phyloP scores from a whole-genome alignment of 2,329 filamentous ascomycete genomes.

The Hypoxylon sp. region DNA sequence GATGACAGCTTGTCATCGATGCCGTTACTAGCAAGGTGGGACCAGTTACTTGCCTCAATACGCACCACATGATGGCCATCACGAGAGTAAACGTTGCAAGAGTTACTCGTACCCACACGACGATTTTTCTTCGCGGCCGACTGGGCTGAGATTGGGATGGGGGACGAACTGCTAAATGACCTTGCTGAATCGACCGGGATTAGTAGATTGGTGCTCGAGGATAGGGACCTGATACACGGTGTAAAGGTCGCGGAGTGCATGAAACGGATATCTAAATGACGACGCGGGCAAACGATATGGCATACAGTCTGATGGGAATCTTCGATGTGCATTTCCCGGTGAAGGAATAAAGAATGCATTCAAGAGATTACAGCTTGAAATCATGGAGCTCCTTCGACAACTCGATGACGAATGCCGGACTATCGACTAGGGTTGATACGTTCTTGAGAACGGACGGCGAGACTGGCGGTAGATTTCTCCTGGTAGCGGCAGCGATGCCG shows the following conservation, averaged over 20 bases:
- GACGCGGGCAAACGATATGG: slow-evolving; percentile 24
- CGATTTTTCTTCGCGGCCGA: slow-evolving; percentile 24
- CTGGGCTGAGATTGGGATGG: slow-evolving; percentile 28
- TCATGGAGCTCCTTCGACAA: not conserved
- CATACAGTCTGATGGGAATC: slow-evolving; percentile 32
- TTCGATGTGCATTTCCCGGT: slow-evolving; percentile 28
- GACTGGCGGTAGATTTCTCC: too few species aligned
- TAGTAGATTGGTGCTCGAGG: slow-evolving; percentile 3
- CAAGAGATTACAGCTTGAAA: too few species aligned
- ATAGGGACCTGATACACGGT: slow-evolving; percentile 10
- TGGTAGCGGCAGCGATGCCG: not conserved
- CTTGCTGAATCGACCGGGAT: slow-evolving; percentile 15
- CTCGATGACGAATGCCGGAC: not conserved
- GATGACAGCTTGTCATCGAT: not conserved
- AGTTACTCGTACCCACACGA: slow-evolving; percentile 3
- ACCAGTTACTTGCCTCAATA: slow-evolving; percentile 11
- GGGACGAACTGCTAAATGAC: slow-evolving; percentile 17
- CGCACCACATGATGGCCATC: slow-evolving; percentile 18
- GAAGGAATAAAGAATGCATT: slow-evolving; percentile 21
- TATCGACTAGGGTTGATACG: too few species aligned
- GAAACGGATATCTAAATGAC: slow-evolving; percentile 32
- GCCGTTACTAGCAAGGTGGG: not conserved
- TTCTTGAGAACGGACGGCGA: too few species aligned
- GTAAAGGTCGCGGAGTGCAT: slow-evolving; percentile 28
- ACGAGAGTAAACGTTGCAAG: slow-evolving; percentile 27